Evolutionary conservation across 2,329 filamentous ascomycete species (phyloP).

Genomic region (Juglanconis sp.): DNA sequence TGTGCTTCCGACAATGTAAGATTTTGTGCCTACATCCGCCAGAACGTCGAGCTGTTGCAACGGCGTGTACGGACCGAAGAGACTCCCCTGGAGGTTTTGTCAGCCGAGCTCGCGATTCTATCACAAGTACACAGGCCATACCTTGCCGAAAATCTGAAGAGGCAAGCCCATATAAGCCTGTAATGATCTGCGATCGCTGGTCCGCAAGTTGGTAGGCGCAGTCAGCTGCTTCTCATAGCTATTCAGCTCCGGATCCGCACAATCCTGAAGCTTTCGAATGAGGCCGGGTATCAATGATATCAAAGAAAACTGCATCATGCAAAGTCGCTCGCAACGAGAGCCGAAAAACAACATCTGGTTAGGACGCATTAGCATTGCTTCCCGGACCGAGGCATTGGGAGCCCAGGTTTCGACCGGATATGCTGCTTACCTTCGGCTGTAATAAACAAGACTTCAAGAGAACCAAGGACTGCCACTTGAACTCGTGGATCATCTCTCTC

Average conservation of each 20-base stretch:
- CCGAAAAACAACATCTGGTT: conserved; percentile 95
- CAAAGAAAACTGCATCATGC: conserved; percentile 97
- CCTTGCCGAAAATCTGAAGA: conserved; percentile 91
- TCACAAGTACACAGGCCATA: conserved; percentile 32
- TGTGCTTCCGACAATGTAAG: conserved; percentile 94
- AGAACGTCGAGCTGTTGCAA: conserved; percentile 92
- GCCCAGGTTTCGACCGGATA: neutral
- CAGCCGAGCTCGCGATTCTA: neutral
- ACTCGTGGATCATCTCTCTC: conserved; percentile 88
- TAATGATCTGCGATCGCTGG: conserved; percentile 86
- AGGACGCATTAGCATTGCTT: neutral
- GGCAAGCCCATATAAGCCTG: conserved; percentile 93
- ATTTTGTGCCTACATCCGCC: conserved; percentile 91
- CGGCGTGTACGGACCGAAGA: conserved; percentile 96
- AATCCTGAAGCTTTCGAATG: conserved; percentile 88
- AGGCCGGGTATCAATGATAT: conserved; percentile 93
- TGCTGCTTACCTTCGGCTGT: conserved; percentile 75
- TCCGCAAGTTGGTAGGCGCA: conserved; percentile 80
- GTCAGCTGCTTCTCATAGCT: conserved; percentile 71
- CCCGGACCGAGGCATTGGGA: no score
- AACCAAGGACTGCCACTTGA: conserved; percentile 90
- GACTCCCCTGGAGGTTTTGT: conserved; percentile 62
- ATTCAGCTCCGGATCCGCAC: conserved; percentile 89
- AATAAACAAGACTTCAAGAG: conserved; percentile 90
- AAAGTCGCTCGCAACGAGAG: conserved; percentile 89